A percentile compares a stretch with the other conserved stretches of the same genome.
Evolutionary conservation across 1,284 basidiomycete species (phyloP).

Genomic region (Rhodotorula mucilaginosa): DNA sequence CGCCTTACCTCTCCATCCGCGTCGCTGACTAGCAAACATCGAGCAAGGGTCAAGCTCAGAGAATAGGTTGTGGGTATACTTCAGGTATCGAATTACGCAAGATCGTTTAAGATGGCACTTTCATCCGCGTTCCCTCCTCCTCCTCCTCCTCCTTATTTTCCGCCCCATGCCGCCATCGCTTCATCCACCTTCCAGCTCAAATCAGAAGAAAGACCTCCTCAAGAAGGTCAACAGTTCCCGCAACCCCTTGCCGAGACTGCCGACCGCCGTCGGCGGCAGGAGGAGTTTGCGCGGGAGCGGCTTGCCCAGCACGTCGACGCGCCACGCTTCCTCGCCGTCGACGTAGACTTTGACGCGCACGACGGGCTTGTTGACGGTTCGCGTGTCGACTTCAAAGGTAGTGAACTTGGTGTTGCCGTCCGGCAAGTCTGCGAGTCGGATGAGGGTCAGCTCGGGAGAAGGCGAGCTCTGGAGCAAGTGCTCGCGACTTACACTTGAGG

Average conservation of each 20-base stretch:
- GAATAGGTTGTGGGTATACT: too few species aligned
- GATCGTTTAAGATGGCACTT: too few species aligned
- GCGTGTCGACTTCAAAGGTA: constrained; percentile 70
- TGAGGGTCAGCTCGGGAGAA: too few species aligned
- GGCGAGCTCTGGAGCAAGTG: too few species aligned
- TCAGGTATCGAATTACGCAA: too few species aligned
- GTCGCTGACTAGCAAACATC: too few species aligned
- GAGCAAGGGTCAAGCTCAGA: too few species aligned
- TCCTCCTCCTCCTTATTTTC: constrained; percentile 5
- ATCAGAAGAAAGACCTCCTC: constrained; percentile 21
- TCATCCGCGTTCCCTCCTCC: neutral
- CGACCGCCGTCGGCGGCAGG: constrained; percentile 39
- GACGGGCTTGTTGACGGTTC: constrained; percentile 58
- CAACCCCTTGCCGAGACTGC: constrained; percentile 29
- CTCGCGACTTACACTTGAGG: constrained; percentile 54
- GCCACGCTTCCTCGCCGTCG: constrained; percentile 63
- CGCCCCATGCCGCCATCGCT: neutral
- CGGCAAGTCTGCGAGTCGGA: constrained; percentile 38
- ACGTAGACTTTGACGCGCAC: constrained; percentile 62
- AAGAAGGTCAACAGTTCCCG: constrained; percentile 25
- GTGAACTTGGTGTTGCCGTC: constrained; percentile 54
- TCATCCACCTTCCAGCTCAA: neutral
- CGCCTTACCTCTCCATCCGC: neutral
- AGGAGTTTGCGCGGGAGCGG: constrained; percentile 39
- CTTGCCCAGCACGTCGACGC: constrained; percentile 50